Conservation (phyloP, 2,329 filamentous ascomycete species). For the Stachybotrys chartarum region DNA sequence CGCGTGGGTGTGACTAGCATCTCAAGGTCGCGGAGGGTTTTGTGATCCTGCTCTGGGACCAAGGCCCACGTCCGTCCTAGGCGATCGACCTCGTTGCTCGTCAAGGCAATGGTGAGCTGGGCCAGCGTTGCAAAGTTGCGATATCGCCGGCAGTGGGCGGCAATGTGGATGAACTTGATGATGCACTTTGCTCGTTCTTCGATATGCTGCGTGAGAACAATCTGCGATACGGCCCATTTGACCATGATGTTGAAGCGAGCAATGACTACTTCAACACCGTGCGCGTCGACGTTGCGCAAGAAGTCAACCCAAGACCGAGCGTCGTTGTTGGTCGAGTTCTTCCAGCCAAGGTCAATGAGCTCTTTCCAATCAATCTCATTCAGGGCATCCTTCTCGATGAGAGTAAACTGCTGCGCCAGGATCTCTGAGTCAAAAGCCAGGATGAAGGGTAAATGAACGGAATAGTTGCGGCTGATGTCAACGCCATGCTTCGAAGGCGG, state of each 20-base stretch:
- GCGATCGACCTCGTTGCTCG: slow-evolving; percentile 64
- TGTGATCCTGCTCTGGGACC: slow-evolving; percentile 57
- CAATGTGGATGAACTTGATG: slow-evolving; percentile 77
- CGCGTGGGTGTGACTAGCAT: slow-evolving; percentile 65
- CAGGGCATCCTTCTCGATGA: slow-evolving; percentile 79
- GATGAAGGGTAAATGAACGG: slow-evolving; percentile 69
- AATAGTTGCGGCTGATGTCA: slow-evolving; percentile 28
- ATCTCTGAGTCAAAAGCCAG: slow-evolving; percentile 73
- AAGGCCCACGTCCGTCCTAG: slow-evolving; percentile 65
- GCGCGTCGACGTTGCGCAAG: slow-evolving; percentile 62
- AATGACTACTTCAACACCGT: slow-evolving; percentile 76
- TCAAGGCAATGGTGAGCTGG: slow-evolving; percentile 70
- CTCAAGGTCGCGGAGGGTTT: slow-evolving; percentile 63
- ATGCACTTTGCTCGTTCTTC: slow-evolving; percentile 70
- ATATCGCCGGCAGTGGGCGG: slow-evolving; percentile 64
- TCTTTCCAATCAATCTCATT: slow-evolving; percentile 88
- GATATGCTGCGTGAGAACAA: slow-evolving; percentile 63
- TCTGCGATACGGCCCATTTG: slow-evolving; percentile 78
- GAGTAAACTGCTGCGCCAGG: slow-evolving; percentile 74
- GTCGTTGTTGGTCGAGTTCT: slow-evolving; percentile 56
- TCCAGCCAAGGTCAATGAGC: slow-evolving; percentile 77
- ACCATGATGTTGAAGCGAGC: slow-evolving; percentile 84
- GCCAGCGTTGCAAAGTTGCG: slow-evolving; percentile 82
- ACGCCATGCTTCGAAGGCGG: slow-evolving; percentile 16
- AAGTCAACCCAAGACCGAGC: slow-evolving; percentile 78